A percentile compares a stretch with the other conserved stretches of the same genome.
phyloP scores from a whole-genome alignment of 495 filamentous ascomycete species.

The Opeltia flavorubescens region DNA sequence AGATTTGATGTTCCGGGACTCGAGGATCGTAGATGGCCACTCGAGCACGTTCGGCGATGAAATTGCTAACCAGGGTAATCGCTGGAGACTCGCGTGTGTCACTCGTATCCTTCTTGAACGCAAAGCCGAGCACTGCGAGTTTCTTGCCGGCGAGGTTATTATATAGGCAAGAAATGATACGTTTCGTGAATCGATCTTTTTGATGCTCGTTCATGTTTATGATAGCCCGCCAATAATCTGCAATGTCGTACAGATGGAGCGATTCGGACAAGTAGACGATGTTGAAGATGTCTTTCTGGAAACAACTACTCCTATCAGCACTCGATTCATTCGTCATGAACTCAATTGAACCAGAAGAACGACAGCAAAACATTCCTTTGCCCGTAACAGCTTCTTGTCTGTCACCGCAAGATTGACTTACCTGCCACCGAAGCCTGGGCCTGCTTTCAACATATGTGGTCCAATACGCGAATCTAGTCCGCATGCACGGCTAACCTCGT shows the following conservation, averaged over 20 bases:
- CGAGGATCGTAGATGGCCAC: conserved; percentile 67
- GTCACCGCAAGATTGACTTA: background rate
- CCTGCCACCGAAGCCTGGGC: conserved; percentile 32
- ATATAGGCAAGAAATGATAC: conserved; percentile 51
- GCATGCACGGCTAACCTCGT: conserved; percentile 55
- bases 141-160: conserved; percentile 58
- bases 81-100: conserved; percentile 65
- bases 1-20: conserved; percentile 35
- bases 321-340: too few species aligned
- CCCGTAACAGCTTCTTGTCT: too few species aligned
- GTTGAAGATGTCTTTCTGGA: conserved; percentile 70
- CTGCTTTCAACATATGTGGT: conserved; percentile 59
- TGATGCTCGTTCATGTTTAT: conserved; percentile 68
- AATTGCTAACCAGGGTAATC: conserved; percentile 47
- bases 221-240: conserved; percentile 61
- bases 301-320: conserved; percentile 18
- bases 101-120: conserved; percentile 72
- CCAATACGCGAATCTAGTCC: conserved; percentile 63
- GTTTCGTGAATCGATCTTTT: conserved; percentile 48
- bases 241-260: conserved; percentile 55
- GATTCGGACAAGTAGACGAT: conserved; percentile 61
- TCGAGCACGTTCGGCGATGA: conserved; percentile 49
- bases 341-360: too few species aligned
- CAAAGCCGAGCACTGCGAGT: conserved; percentile 59
- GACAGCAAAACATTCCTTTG: too few species aligned